These are phyloP conservation scores for Diaporthe aspalathi DNA, from an alignment of 2,329 filamentous ascomycete species.

Conservation along the genomic window DNA sequence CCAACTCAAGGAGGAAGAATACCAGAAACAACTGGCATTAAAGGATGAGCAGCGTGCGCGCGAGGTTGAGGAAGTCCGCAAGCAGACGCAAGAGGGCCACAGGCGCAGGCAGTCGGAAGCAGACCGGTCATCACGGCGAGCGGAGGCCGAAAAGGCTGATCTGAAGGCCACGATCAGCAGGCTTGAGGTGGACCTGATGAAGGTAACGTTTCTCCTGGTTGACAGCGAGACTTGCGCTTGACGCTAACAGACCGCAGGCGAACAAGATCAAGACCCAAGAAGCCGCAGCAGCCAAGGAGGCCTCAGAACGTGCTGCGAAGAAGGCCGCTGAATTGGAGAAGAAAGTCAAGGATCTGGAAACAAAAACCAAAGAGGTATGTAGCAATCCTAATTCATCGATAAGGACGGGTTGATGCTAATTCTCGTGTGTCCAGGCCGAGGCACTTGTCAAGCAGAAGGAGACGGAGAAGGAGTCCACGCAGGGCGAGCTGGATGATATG, in stretches of 20 bases:
- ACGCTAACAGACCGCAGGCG: conserved; percentile 54
- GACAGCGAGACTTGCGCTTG: background rate
- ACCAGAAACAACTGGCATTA: conserved; percentile 39
- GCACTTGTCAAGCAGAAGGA: conserved; percentile 61
- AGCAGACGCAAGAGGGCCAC: conserved; percentile 56
- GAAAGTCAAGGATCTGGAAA: conserved; percentile 44
- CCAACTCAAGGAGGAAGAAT: conserved; percentile 25
- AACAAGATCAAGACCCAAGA: conserved; percentile 72
- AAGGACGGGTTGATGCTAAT: background rate
- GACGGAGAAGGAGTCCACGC: conserved; percentile 71
- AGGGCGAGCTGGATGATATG: conserved; percentile 83
- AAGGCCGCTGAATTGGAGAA: conserved; percentile 51
- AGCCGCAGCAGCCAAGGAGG: conserved; percentile 59
- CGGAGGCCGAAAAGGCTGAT: conserved; percentile 73
- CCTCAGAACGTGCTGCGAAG: conserved; percentile 59
- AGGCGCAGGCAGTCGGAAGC: conserved; percentile 47
- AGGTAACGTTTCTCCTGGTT: conserved; percentile 53
- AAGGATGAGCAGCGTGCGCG: conserved; percentile 52
- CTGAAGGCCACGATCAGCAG: conserved; percentile 69
- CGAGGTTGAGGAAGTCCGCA: conserved; percentile 58
- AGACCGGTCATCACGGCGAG: conserved; percentile 59
- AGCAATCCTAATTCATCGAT: background rate
- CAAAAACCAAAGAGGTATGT: conserved; percentile 44
- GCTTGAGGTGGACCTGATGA: conserved; percentile 72
- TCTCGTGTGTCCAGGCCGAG: conserved; percentile 47